A percentile compares a stretch with the other conserved stretches of the same genome.
Conservation (phyloP, 257 asterid species). For the Nicotiana undulata region DNA sequence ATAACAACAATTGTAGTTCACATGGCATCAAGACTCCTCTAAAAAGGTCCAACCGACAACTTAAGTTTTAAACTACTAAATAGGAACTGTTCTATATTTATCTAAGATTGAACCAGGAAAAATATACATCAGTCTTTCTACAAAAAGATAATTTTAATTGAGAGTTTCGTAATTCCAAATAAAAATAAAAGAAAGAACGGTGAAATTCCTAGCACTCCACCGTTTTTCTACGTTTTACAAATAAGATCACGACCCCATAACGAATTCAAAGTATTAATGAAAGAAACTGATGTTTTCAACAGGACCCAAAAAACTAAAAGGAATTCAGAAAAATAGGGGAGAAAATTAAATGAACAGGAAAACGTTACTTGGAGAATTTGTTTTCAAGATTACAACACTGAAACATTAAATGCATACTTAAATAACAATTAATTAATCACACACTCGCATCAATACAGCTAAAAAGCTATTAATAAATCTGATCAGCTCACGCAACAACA, state of each 20-base stretch:
- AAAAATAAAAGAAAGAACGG: neutral
- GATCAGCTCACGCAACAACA: neutral
- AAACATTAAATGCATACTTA: neutral
- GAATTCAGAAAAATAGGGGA: neutral
- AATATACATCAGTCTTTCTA: neutral
- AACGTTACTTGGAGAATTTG: neutral
- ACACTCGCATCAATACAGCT: neutral
- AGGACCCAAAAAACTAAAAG: neutral
- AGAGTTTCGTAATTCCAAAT: neutral
- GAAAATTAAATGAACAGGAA: conserved; percentile 7
- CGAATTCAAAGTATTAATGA: neutral
- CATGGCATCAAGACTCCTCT: neutral
- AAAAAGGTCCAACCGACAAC: neutral
- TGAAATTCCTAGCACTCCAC: neutral
- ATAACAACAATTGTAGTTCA: neutral
- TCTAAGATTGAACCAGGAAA: neutral
- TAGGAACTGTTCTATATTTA: neutral
- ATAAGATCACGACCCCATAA: neutral
- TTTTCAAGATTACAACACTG: neutral
- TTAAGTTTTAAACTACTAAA: neutral
- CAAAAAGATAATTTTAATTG: neutral
- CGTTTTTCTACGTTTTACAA: neutral
- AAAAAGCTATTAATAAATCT: neutral
- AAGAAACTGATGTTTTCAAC: neutral
- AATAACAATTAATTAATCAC: neutral